A percentile compares a stretch with the other conserved stretches of the same genome.
These are phyloP conservation scores for Amanita muscaria DNA, from an alignment of 768 basidiomycete genomes.

Conservation along the genomic window DNA sequence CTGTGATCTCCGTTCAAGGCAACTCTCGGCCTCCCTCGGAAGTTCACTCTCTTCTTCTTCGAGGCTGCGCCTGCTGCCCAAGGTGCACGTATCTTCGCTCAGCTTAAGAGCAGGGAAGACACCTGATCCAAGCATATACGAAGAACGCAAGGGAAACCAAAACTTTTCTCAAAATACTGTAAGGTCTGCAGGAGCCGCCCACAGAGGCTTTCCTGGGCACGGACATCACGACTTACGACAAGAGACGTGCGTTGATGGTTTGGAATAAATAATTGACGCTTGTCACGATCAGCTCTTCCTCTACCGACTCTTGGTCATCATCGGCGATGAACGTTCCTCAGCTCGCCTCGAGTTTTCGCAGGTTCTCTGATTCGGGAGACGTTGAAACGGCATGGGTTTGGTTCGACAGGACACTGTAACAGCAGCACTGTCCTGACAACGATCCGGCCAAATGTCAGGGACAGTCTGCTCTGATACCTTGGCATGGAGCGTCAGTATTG, in stretches of 20 bases:
- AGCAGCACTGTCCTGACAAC: slow-evolving; percentile 19
- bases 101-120: slow-evolving; percentile 41
- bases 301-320: too few species aligned
- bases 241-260: slow-evolving; percentile 15
- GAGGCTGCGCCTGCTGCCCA: slow-evolving; percentile 48
- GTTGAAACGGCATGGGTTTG: slow-evolving; percentile 55
- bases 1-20: slow-evolving; percentile 27
- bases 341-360: too few species aligned
- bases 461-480: slow-evolving; percentile 43
- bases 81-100: slow-evolving; percentile 51
- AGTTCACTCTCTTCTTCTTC: slow-evolving; percentile 49
- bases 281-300: slow-evolving; percentile 67
- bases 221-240: slow-evolving; percentile 37
- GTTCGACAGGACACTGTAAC: slow-evolving; percentile 56
- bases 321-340: too few species aligned
- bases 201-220: slow-evolving; percentile 59
- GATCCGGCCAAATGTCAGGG: slow-evolving; percentile 28
- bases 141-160: slow-evolving; percentile 38
- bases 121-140: slow-evolving; percentile 54
- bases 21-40: slow-evolving; percentile 22
- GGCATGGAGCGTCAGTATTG: slow-evolving; percentile 55
- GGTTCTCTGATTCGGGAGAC: too few species aligned
- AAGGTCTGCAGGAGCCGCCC: slow-evolving; percentile 42
- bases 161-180: slow-evolving; percentile 54
- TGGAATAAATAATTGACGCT: slow-evolving; percentile 74